Percentiles rank a stretch among this genome's conserved stretches.
Evolutionary conservation across 2,329 filamentous ascomycete species (phyloP).

Genomic region (Ophiostoma ips): DNA sequence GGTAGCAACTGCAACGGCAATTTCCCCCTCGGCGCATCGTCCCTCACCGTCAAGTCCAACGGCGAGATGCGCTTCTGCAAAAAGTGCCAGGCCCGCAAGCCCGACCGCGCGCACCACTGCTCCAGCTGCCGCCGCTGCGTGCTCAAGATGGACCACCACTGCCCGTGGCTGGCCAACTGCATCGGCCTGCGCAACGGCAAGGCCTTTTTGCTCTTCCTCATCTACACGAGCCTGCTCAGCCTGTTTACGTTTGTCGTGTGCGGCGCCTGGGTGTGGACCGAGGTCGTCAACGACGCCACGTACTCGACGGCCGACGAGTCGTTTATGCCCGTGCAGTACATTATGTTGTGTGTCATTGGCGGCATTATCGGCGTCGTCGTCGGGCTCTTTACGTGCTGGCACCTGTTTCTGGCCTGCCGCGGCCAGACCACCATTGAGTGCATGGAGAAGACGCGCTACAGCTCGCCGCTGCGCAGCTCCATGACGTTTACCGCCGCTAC

Average conservation of each 20-base stretch:
- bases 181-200: constrained; percentile 94
- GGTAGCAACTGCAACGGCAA: constrained; percentile 22
- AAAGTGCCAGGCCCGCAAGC: constrained; percentile 90
- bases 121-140: constrained; percentile 89
- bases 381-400: constrained; percentile 81
- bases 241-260: constrained; percentile 67
- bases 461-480: constrained; percentile 61
- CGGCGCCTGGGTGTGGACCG: constrained; percentile 69
- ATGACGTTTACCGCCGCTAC: constrained; percentile 43
- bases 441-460: constrained; percentile 87
- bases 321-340: constrained; percentile 78
- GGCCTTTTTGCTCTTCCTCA: constrained; percentile 79
- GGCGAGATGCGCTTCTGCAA: constrained; percentile 87
- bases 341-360: constrained; percentile 71
- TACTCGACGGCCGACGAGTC: constrained; percentile 56
- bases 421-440: constrained; percentile 94
- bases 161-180: constrained; percentile 93
- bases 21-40: too few species aligned
- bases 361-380: constrained; percentile 88
- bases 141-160: constrained; percentile 99
- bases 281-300: constrained; percentile 51
- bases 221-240: constrained; percentile 80
- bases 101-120: constrained; percentile 93
- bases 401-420: constrained; percentile 63
- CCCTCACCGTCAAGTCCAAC: constrained; percentile 83